phyloP scores from a whole-genome alignment of 257 asterid genomes.

The Avicennia marina region DNA sequence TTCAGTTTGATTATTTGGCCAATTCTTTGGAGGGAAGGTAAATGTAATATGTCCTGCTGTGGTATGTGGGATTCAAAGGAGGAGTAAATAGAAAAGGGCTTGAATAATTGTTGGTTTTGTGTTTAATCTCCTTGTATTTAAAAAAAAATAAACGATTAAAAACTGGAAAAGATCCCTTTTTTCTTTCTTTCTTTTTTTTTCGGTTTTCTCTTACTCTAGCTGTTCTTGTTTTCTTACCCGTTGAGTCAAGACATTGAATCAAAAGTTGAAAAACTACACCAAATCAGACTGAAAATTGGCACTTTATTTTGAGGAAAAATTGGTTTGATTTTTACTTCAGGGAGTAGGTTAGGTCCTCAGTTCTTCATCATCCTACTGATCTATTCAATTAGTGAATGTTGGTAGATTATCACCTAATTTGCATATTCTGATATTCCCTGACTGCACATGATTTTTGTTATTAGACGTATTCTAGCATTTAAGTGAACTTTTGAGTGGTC shows the following conservation, averaged over 20 bases:
- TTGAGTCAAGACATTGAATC: neutral
- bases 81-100: neutral
- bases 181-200: neutral
- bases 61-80: neutral
- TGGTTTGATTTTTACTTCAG: no score
- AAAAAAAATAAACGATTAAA: no score
- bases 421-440: slow-evolving; percentile 1
- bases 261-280: no score
- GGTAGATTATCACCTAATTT: slow-evolving; percentile 8
- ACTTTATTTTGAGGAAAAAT: no score
- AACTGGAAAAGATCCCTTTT: neutral
- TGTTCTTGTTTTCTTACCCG: neutral
- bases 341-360: no score
- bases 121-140: no score
- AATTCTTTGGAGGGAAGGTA: neutral
- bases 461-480: neutral
- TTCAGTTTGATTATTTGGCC: neutral
- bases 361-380: neutral
- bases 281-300: no score
- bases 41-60: neutral
- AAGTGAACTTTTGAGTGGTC: neutral
- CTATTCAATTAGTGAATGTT: neutral
- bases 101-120: neutral
- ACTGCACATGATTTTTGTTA: neutral
- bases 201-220: neutral